These are phyloP conservation scores for Selenicereus undatus DNA, from an alignment of 148 eudicot genomes.

Conservation along the genomic window DNA sequence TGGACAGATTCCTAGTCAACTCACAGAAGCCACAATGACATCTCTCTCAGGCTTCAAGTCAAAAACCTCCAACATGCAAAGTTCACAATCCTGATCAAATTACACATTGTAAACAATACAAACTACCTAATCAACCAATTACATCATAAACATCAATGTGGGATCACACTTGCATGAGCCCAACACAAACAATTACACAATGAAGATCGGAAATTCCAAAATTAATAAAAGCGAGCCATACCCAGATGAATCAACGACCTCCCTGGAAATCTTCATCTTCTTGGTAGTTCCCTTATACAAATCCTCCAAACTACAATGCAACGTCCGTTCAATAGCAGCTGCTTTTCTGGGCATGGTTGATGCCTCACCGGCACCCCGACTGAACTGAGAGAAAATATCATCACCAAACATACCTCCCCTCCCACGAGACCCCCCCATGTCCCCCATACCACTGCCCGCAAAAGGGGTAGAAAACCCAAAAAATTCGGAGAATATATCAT, in stretches of 20 bases:
- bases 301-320: conserved; percentile 79
- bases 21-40: neutral
- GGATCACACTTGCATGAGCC: neutral
- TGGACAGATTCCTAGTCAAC: too few species aligned
- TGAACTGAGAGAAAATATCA: conserved; percentile 46
- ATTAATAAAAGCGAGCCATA: conserved; percentile 25
- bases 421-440: conserved; percentile 45
- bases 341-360: conserved; percentile 46
- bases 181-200: conserved; percentile 1
- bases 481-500: conserved; percentile 79
- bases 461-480: conserved; percentile 71
- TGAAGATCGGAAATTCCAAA: neutral
- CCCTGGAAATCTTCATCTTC: conserved; percentile 84
- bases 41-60: neutral
- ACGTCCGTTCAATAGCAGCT: conserved; percentile 46
- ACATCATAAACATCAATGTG: neutral
- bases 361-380: conserved; percentile 38
- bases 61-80: neutral
- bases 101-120: neutral
- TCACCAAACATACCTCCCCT: conserved; percentile 56
- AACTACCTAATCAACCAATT: neutral
- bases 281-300: conserved; percentile 74
- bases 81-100: neutral
- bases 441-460: conserved; percentile 53
- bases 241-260: conserved; percentile 56